Evolutionary conservation across 2,329 filamentous ascomycete species (phyloP).

Genomic region (Apiospora sp.): DNA sequence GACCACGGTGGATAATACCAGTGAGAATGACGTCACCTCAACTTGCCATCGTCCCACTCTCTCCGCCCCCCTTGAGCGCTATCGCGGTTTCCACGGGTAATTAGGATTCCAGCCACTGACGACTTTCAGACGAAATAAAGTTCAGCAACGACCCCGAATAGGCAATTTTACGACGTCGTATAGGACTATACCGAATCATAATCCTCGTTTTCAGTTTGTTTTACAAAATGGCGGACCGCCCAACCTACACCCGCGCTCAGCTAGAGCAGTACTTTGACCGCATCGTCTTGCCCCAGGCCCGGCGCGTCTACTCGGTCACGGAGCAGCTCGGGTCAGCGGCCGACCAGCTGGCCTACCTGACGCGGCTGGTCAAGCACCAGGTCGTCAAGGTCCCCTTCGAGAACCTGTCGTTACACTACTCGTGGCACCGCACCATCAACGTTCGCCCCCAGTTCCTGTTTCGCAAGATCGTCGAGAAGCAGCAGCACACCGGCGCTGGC

Average conservation of each 20-base stretch:
- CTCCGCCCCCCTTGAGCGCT: not conserved
- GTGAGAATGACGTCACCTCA: not conserved
- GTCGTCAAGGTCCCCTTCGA: conserved; percentile 55
- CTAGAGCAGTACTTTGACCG: conserved; percentile 35
- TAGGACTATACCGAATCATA: not conserved
- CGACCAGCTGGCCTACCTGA: conserved; percentile 29
- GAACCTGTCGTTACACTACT: conserved; percentile 55
- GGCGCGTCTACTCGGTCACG: conserved; percentile 29
- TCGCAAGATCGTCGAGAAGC: conserved; percentile 45
- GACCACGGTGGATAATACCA: conserved; percentile 8
- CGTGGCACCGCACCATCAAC: conserved; percentile 40
- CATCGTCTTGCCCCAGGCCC: conserved; percentile 31
- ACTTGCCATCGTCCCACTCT: not conserved
- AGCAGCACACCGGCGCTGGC: not conserved
- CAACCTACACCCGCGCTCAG: conserved; percentile 31
- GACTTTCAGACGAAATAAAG: not conserved
- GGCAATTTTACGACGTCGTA: not conserved
- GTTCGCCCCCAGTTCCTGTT: conserved; percentile 48
- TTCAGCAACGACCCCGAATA: not conserved
- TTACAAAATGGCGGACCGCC: conserved; percentile 34
- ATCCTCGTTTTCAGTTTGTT: not conserved
- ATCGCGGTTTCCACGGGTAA: not conserved
- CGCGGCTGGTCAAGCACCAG: conserved; percentile 41
- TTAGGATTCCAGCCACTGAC: not conserved
- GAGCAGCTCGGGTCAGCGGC: conserved; percentile 1